These are phyloP conservation scores for Mycosphaerelloides madeirae DNA, from an alignment of 2,329 filamentous ascomycete species.

Conservation along the genomic window DNA sequence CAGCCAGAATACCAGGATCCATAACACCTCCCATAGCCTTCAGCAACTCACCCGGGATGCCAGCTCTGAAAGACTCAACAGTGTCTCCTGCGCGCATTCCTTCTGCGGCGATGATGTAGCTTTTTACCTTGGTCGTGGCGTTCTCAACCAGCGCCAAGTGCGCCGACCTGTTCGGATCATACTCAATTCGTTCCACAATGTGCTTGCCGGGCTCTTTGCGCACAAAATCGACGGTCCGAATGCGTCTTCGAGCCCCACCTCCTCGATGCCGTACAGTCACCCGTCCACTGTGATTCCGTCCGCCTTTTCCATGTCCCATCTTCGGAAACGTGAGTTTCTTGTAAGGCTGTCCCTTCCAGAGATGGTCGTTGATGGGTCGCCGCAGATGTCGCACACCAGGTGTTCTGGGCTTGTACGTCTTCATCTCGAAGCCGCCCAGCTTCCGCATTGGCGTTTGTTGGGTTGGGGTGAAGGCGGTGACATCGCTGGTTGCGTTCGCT, in stretches of 20 bases:
- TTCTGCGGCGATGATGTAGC: constrained; percentile 92
- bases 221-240: constrained; percentile 85
- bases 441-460: constrained; percentile 28
- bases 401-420: constrained; percentile 89
- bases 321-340: constrained; percentile 82
- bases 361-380: constrained; percentile 88
- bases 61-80: constrained; percentile 84
- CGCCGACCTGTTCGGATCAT: constrained; percentile 87
- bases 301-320: constrained; percentile 87
- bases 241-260: constrained; percentile 85
- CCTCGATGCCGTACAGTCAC: constrained; percentile 89
- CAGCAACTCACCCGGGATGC: constrained; percentile 81
- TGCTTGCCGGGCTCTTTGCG: constrained; percentile 76
- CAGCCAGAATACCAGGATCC: constrained; percentile 92
- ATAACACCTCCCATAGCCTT: constrained; percentile 87
- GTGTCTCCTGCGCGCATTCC: constrained; percentile 87
- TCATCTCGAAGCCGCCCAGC: constrained; percentile 50
- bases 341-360: constrained; percentile 89
- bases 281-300: constrained; percentile 79
- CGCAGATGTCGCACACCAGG: constrained; percentile 88
- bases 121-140: constrained; percentile 67
- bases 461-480: constrained; percentile 30
- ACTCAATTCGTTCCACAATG: constrained; percentile 87
- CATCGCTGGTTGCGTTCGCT: constrained; percentile 24
- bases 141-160: constrained; percentile 85